phyloP scores from a whole-genome alignment of 805 yeast species.

The Lipomyces sp. region DNA sequence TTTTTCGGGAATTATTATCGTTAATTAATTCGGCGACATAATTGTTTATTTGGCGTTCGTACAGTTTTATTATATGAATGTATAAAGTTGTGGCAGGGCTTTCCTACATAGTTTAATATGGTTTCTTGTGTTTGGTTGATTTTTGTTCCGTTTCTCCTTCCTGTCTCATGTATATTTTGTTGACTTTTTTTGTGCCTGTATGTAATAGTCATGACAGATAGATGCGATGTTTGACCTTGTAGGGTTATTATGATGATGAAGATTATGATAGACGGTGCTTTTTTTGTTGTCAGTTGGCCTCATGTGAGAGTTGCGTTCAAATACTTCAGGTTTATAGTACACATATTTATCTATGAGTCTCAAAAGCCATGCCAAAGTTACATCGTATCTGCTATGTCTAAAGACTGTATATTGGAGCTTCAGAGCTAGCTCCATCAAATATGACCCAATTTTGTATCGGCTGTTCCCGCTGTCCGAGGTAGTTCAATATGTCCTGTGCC shows the following conservation, averaged over 20 bases:
- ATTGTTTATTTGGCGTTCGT: background rate
- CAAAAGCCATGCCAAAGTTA: background rate
- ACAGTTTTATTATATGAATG: background rate
- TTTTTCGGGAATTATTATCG: background rate
- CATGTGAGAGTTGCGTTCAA: background rate
- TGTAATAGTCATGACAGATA: conserved; percentile 6
- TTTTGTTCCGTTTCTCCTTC: background rate
- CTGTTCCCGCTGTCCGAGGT: conserved; percentile 70
- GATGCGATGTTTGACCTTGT: background rate
- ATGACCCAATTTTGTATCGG: conserved; percentile 83
- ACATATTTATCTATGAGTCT: background rate
- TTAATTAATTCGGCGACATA: background rate
- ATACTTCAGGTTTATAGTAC: background rate
- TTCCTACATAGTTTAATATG: background rate
- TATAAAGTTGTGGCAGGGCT: background rate
- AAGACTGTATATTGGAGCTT: conserved; percentile 75
- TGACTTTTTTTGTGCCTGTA: background rate
- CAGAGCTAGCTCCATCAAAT: conserved; percentile 70
- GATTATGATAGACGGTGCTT: background rate
- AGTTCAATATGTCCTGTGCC: conserved; percentile 89
- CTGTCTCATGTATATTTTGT: background rate
- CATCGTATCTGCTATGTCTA: background rate
- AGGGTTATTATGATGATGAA: background rate
- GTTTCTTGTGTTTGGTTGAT: background rate
- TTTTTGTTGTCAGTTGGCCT: background rate